These are phyloP conservation scores for Cryptococcus sp. DNA, from an alignment of 1,284 basidiomycete genomes.

Conservation along the genomic window DNA sequence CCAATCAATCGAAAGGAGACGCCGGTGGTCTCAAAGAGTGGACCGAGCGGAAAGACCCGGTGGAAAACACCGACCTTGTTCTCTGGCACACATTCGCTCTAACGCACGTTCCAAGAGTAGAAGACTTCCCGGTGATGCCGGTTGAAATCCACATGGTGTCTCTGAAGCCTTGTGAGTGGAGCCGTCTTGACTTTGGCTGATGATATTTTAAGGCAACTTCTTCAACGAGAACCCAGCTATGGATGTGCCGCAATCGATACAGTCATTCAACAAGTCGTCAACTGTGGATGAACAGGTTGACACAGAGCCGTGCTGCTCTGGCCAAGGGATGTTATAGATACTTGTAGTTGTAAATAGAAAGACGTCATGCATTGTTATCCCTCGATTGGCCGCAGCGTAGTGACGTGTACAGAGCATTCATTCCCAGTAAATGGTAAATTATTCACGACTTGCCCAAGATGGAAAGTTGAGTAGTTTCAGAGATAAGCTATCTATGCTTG, in stretches of 20 bases:
- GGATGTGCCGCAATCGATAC: slow-evolving; percentile 28
- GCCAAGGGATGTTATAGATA: neutral
- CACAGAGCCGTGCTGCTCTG: neutral
- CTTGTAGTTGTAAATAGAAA: no score
- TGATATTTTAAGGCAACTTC: slow-evolving; percentile 7
- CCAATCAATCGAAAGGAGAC: slow-evolving; percentile 19
- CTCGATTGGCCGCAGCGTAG: no score
- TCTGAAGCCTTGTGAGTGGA: slow-evolving; percentile 20
- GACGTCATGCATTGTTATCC: no score
- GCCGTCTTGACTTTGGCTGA: neutral
- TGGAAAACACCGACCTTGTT: slow-evolving; percentile 30
- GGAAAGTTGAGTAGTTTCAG: no score
- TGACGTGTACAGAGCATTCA: no score
- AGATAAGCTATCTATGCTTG: no score
- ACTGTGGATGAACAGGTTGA: neutral
- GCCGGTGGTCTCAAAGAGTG: slow-evolving; percentile 18
- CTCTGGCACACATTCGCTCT: slow-evolving; percentile 26
- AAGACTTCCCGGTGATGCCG: slow-evolving; percentile 33
- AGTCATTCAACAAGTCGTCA: slow-evolving; percentile 37
- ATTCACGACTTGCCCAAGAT: no score
- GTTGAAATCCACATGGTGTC: slow-evolving; percentile 20
- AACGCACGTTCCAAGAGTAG: slow-evolving; percentile 28
- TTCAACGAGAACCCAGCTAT: slow-evolving; percentile 17
- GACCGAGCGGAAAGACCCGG: slow-evolving; percentile 19
- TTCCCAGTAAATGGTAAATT: no score